phyloP scores from a whole-genome alignment of 208 protist genomes.

The Trichomonas tenax region DNA sequence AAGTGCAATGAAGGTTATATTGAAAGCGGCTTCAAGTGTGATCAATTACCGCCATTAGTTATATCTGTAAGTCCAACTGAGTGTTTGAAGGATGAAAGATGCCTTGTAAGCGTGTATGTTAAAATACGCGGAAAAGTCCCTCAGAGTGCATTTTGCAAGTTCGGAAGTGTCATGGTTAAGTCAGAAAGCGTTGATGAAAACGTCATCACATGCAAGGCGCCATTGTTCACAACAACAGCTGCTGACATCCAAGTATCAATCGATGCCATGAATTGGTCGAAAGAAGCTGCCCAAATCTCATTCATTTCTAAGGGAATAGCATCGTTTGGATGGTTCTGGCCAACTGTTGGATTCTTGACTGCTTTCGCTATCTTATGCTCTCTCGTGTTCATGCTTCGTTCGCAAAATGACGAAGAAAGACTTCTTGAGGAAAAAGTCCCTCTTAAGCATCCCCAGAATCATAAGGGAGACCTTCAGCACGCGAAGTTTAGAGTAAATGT shows the following conservation, averaged over 20 bases:
- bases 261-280: neutral
- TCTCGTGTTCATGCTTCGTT: neutral
- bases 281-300: neutral
- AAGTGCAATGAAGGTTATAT: neutral
- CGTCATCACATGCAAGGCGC: neutral
- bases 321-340: neutral
- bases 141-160: neutral
- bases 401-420: neutral
- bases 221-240: neutral
- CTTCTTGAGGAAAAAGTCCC: neutral
- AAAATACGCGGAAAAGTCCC: neutral
- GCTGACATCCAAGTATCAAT: neutral
- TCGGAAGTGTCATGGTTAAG: neutral
- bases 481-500: neutral
- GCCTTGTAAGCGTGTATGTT: neutral
- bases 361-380: neutral
- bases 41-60: neutral
- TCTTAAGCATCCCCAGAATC: neutral
- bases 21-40: neutral
- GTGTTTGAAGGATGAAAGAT: neutral
- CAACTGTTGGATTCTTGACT: neutral
- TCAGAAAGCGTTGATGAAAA: neutral
- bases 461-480: neutral
- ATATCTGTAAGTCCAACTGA: neutral
- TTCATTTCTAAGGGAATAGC: neutral